These are phyloP conservation scores for Colletotrichum cuscutae DNA, from an alignment of 2,329 filamentous ascomycete species.

Conservation along the genomic window DNA sequence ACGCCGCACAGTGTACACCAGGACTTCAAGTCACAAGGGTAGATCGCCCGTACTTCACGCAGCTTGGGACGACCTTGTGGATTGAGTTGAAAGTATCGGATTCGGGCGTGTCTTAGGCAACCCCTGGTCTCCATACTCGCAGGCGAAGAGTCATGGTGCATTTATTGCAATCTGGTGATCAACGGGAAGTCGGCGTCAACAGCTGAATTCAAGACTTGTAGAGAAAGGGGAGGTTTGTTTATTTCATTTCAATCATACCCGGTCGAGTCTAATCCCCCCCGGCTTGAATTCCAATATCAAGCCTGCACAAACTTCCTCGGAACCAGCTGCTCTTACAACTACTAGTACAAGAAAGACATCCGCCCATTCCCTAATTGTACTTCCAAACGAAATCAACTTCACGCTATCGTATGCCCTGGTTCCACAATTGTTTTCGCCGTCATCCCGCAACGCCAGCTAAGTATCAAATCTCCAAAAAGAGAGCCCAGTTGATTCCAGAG, in stretches of 20 bases:
- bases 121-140: neutral
- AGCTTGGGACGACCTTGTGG: constrained; percentile 68
- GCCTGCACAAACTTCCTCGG: neutral
- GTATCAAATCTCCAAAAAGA: neutral
- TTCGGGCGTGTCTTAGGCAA: neutral
- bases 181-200: neutral
- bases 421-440: neutral
- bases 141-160: neutral
- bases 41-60: constrained; percentile 60
- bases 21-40: constrained; percentile 67
- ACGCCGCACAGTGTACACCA: constrained; percentile 57
- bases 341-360: constrained; percentile 1
- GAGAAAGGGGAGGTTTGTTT: constrained; percentile 30
- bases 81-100: constrained; percentile 62
- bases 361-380: neutral
- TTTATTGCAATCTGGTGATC: neutral
- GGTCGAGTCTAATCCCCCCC: neutral
- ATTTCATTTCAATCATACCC: constrained; percentile 30
- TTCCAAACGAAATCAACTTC: neutral
- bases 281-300: neutral
- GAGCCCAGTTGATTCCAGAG: neutral
- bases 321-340: constrained; percentile 12
- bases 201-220: neutral
- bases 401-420: neutral
- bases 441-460: neutral